Base-by-base conservation (phyloP, 1,139 yeast species). In the Hyphopichia burtonii region DNA sequence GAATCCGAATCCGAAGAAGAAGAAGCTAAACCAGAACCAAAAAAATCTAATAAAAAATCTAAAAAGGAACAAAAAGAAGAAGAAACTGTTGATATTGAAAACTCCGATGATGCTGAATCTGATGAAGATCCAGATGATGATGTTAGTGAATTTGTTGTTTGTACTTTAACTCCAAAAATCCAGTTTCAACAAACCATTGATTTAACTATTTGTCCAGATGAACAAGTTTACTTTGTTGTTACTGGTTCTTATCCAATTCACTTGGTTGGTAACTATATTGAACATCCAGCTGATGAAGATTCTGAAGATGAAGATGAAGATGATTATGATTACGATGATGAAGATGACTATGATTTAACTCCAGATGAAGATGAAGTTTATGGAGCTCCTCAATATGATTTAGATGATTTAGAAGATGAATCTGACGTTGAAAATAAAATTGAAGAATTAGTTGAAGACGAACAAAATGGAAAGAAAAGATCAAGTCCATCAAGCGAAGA, bases 191-290 rank as follows among this genome's bases (percentile, higher is more conserved):
- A 91, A 76, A 74, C 94, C 48, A 66, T 93, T 48, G 98, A 93
- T 61, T 71, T 93, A 55, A 89, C 95, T 60, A 86, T 94, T 61
- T 78, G 85, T 47, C 96, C 97, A 57, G 94, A 85, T 61, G 99
- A 93, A 72, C 96, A 90, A 61, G 91, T 93, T 48, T 83, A 78
- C 74, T 93, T 93, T 62, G 94, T 89, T 58, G 97, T 88, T 47
- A 86, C 96, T 51, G 99, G 99, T 56, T 90, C 98, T 31, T 90
- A 89, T 74, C 86, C 96, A 54, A 76, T 93, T 53, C 95, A 91
- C 66, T 76, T 93, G 59, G 78, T 89, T 56, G 99, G 99, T 75
- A 91, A 93, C 83, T 89, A 85, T 71, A 85, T 93, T 61, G 94
- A 87, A 62, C 96, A 90, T 68, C 97, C 98, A 65, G 90, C 83